Conservation (phyloP, 192 early-diverging fungal genomes). For the Pilobolus umbonatus region DNA sequence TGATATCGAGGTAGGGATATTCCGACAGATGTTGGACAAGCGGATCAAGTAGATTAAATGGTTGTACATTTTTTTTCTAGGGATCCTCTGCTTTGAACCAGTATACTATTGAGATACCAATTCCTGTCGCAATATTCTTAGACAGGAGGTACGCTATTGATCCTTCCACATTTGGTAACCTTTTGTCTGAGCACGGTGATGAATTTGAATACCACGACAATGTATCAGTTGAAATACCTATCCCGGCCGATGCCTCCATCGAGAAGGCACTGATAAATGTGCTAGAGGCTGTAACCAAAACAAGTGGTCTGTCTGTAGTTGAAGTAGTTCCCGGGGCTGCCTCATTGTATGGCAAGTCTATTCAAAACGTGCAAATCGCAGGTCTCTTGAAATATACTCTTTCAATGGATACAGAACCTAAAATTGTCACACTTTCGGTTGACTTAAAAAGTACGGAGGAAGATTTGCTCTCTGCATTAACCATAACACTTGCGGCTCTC, state of each 20-base stretch:
- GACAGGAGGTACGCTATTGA: slow-evolving; percentile 33
- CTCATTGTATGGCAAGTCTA: slow-evolving; percentile 54
- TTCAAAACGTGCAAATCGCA: slow-evolving; percentile 50
- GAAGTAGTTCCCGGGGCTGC: slow-evolving; percentile 54
- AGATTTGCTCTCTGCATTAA: slow-evolving; percentile 44
- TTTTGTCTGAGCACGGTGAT: slow-evolving; percentile 39
- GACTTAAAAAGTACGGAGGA: slow-evolving; percentile 57
- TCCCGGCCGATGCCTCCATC: slow-evolving; percentile 22
- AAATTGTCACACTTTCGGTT: slow-evolving; percentile 36
- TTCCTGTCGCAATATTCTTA: slow-evolving; percentile 48
- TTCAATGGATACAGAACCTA: slow-evolving; percentile 17
- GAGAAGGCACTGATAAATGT: slow-evolving; percentile 41
- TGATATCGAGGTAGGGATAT: slow-evolving; percentile 26
- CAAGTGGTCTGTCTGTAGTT: slow-evolving; percentile 50
- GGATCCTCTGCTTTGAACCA: slow-evolving; percentile 5
- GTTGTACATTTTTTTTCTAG: neutral
- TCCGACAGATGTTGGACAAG: neutral
- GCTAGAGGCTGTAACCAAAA: slow-evolving; percentile 41
- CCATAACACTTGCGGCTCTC: neutral
- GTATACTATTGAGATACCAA: slow-evolving; percentile 37
- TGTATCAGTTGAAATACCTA: slow-evolving; percentile 31
- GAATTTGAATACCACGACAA: slow-evolving; percentile 44
- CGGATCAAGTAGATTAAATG: neutral
- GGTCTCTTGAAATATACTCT: slow-evolving; percentile 47
- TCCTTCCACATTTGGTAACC: slow-evolving; percentile 41